These are phyloP conservation scores for Acanthochlamys bracteata DNA, from an alignment of 106 monocot species.

Conservation along the genomic window DNA sequence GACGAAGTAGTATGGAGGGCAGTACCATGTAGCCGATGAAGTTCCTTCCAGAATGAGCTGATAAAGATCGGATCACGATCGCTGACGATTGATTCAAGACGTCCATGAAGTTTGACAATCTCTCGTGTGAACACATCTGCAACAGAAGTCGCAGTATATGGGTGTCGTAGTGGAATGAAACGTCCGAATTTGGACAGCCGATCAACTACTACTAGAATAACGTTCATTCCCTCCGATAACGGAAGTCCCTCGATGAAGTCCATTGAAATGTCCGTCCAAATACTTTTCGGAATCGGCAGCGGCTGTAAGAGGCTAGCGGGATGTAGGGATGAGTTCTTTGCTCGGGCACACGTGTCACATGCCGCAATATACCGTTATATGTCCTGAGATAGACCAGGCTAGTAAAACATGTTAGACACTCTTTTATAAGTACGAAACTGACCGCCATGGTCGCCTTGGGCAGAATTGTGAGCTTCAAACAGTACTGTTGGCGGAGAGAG, in stretches of 20 bases:
- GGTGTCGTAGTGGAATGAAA: neutral
- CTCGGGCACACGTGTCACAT: neutral
- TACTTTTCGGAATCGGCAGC: too few species aligned
- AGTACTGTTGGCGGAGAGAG: neutral
- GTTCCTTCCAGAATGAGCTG: neutral
- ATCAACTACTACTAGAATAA: conserved; percentile 5
- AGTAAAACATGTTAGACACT: neutral
- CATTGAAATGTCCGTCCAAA: too few species aligned
- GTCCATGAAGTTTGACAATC: neutral
- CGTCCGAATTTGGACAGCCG: neutral
- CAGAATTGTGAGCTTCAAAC: neutral
- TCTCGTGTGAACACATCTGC: neutral
- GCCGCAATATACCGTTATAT: neutral
- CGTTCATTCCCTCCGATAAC: neutral
- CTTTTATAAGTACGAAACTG: neutral
- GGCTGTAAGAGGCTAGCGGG: conserved; percentile 5
- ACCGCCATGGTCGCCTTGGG: neutral
- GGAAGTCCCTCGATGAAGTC: neutral
- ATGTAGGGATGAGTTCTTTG: neutral
- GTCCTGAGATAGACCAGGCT: neutral
- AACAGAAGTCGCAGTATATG: neutral
- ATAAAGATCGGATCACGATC: neutral
- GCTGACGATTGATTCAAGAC: neutral
- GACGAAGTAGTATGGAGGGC: neutral
- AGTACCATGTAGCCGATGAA: neutral